Evolutionary conservation across 129 eudicot species (phyloP), one percentile per base, ranked within the genome.

Genomic region (Scalesia atractyloides): DNA sequence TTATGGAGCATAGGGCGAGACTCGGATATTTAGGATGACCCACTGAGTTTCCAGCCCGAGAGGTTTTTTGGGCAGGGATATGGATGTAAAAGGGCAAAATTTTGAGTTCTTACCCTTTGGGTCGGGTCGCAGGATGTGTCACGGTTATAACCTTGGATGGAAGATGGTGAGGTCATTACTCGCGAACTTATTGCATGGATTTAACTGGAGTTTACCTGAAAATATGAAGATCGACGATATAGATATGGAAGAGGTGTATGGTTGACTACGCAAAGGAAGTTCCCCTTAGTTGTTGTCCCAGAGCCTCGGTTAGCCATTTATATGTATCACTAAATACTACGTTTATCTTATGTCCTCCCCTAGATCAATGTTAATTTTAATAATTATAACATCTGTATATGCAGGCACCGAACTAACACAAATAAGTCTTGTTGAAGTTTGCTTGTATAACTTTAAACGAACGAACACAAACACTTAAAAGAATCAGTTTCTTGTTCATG

Each of bases 121-220:
- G 66, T 75, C 76, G n/a, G 84, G 79, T 2, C 50, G 84, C 0
- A 80, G 84, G 80, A 80, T 80, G 80, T 80, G 84, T 20, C 84
- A 80, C 7, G 84, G 80, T 39, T 69, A 80, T 74, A 51, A 24
- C 15, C 84, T 80, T 51, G 84, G 76, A 18, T 22, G 74, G 9
- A 80, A 68, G 80, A 80, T 74, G 76, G 74, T 75, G 67, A 24
- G 46, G 47, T 74, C 81, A 1, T 7, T 58, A 54, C 36, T 80
- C 57, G 76, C 46, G 2, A 74, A 80, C 67, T 30, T 74, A 52
- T 69, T 80, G 64, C 84, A 74, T 14, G 80, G 84, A 17, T 80
- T 80, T 51, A 61, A 61, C 9, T 80, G 84, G 84, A 80, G 52
- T 12, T 74, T 80, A 17, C 60, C 76, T 24, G 63, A 69, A 24